A percentile compares a stretch with the other conserved stretches of the same genome.
phyloP scores from a whole-genome alignment of 2,329 filamentous ascomycete species.

The Nemania abortiva region DNA sequence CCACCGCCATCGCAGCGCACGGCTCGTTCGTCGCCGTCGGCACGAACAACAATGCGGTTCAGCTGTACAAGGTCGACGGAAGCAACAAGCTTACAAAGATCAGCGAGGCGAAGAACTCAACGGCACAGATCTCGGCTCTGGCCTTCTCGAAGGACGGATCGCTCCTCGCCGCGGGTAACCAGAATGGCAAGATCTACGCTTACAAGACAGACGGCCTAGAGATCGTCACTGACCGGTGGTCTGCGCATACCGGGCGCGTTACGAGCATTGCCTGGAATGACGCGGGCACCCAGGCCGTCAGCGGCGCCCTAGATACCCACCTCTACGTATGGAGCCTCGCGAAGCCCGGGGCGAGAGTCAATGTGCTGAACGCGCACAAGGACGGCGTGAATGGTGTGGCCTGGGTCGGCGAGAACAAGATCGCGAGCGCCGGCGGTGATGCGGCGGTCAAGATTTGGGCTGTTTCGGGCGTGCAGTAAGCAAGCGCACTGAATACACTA shows the following conservation, averaged over 20 bases:
- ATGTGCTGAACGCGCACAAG: conserved; percentile 91
- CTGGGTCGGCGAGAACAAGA: conserved; percentile 77
- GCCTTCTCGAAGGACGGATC: conserved; percentile 84
- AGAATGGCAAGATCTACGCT: conserved; percentile 87
- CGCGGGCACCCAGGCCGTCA: conserved; percentile 81
- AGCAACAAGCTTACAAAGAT: conserved; percentile 66
- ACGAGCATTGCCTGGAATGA: conserved; percentile 79
- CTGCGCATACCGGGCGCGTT: conserved; percentile 70
- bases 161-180: conserved; percentile 84
- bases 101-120: conserved; percentile 74
- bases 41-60: conserved; percentile 77
- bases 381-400: conserved; percentile 91
- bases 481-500: background rate
- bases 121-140: conserved; percentile 80
- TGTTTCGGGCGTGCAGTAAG: conserved; percentile 67
- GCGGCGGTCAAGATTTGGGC: conserved; percentile 92
- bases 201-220: conserved; percentile 73
- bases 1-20: conserved; percentile 78
- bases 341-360: conserved; percentile 86
- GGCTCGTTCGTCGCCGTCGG: conserved; percentile 80
- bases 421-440: conserved; percentile 87
- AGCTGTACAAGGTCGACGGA: conserved; percentile 75
- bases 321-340: conserved; percentile 90
- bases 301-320: conserved; percentile 89
- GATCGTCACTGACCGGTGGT: conserved; percentile 81